Evolutionary conservation across 495 filamentous ascomycete species (phyloP), one percentile per base, ranked within the genome.

Genomic region (Neurospora hispaniola): DNA sequence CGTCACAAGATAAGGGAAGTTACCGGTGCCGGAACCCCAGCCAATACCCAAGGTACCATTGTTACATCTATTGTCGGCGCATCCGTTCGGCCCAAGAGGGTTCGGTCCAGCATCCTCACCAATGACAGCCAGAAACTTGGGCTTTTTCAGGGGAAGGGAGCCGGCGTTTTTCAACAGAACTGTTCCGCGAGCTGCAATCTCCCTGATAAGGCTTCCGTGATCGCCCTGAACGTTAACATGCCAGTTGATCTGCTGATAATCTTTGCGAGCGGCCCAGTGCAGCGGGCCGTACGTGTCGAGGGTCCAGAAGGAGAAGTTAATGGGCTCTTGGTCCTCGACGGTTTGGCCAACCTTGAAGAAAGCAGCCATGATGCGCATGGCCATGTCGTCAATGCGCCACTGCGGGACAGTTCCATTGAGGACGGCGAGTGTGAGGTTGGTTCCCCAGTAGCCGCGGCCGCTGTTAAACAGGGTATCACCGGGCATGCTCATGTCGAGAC

Each of bases 401-500:
- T 93, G 89, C 0, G 96, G 95, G 66, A 97, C 85, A 2, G 94
- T 96, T 23, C 94, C 94, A 78, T 99, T 99, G 72, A 97, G 83
- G 10, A 97, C 91, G 7, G 91, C 91, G 69, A 94, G 80, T 0
- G 96, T 86, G 73, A 98, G 85, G 81, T 97, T 98, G 38, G 90
- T 82, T 16, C 95, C 95, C 91, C 91, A 98, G 85, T 86, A 97
- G 31, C 92, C 91, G 68, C 83, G 81, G 31, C 90, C 92, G 35
- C 86, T 89, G 77, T 91, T 86, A 80, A 97, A 95, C 42, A 79
- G 72, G 8, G 90, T 88, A 77, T 99, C 96, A 73, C 96, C 95
- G 46, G 96, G 94, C 94, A 98, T 98, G 11, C 90, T 88, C 94
- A 97, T 96, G 78, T 99, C 95, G 68, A 98, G 81, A 71, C 96